Percentiles rank a stretch among this genome's conserved stretches.
These are phyloP conservation scores for Macadamia tetraphylla DNA, from an alignment of 164 flowering plant species.

Conservation along the genomic window DNA sequence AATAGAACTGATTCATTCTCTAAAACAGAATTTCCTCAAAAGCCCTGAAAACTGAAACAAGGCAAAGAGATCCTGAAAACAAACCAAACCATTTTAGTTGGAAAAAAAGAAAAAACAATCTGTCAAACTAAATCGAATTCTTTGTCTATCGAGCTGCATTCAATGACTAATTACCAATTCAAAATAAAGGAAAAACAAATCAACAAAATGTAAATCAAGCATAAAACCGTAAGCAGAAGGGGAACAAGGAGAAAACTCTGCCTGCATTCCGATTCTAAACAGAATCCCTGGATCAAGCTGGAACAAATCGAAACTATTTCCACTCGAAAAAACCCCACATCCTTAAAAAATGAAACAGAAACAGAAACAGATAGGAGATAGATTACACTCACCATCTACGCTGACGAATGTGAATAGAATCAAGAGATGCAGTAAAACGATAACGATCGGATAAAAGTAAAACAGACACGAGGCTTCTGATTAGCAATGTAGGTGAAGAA, in stretches of 20 bases:
- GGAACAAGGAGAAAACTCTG: background rate
- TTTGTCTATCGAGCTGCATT: too few relatives aligned
- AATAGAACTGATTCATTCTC: background rate
- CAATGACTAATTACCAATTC: too few relatives aligned
- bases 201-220: background rate
- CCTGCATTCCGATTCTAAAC: background rate
- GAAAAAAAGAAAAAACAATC: too few relatives aligned
- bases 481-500: constrained; percentile 19
- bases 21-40: background rate
- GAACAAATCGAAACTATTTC: constrained; percentile 1
- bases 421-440: background rate
- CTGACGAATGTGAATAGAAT: background rate
- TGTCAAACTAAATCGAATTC: too few relatives aligned
- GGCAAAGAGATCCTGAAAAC: too few relatives aligned
- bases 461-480: background rate
- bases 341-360: background rate
- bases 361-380: background rate
- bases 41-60: background rate
- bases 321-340: background rate
- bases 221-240: background rate
- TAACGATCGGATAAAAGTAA: constrained; percentile 1
- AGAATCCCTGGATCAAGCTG: background rate
- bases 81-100: too few relatives aligned
- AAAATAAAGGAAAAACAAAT: background rate
- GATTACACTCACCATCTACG: constrained; percentile 23